These are phyloP conservation scores for Suillus lakei DNA, from an alignment of 768 basidiomycete species.

Conservation along the genomic window DNA sequence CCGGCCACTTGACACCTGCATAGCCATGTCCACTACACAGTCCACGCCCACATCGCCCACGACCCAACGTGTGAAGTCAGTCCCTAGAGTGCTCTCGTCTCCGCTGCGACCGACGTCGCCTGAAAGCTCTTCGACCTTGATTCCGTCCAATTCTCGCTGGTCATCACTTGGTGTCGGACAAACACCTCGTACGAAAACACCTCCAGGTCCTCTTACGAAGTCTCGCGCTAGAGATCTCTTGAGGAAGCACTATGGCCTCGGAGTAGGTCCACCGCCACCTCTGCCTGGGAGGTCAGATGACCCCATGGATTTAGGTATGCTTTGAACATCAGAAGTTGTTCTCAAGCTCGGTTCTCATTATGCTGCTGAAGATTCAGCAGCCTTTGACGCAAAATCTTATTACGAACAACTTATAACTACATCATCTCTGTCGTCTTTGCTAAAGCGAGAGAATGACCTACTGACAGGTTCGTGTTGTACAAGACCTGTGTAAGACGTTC, in stretches of 20 bases:
- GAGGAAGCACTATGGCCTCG: constrained; percentile 87
- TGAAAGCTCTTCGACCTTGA: constrained; percentile 20
- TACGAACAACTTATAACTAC: constrained; percentile 89
- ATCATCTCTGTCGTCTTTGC: constrained; percentile 68
- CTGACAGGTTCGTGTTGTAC: constrained; percentile 54
- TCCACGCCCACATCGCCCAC: constrained; percentile 18
- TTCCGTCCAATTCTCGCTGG: constrained; percentile 18
- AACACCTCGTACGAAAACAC: constrained; percentile 26
- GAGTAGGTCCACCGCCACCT: constrained; percentile 72
- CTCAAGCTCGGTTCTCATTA: not conserved
- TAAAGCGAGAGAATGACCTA: constrained; percentile 85
- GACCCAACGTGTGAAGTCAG: constrained; percentile 27
- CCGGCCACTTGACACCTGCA: not conserved
- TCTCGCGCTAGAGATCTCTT: constrained; percentile 75
- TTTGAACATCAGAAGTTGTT: not conserved
- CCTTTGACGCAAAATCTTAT: constrained; percentile 83
- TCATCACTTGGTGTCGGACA: constrained; percentile 22
- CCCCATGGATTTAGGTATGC: constrained; percentile 81
- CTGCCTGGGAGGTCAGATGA: constrained; percentile 61
- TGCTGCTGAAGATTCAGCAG: constrained; percentile 64
- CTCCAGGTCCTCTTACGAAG: constrained; percentile 44
- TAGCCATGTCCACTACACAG: constrained; percentile 8
- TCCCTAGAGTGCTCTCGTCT: constrained; percentile 45
- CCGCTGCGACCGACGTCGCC: constrained; percentile 50
- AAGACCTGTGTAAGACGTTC: not conserved